Evolutionary conservation across 345 rosid genomes (phyloP), one percentile per base, ranked within the genome.

Genomic region (Sonneratia caseolaris): DNA sequence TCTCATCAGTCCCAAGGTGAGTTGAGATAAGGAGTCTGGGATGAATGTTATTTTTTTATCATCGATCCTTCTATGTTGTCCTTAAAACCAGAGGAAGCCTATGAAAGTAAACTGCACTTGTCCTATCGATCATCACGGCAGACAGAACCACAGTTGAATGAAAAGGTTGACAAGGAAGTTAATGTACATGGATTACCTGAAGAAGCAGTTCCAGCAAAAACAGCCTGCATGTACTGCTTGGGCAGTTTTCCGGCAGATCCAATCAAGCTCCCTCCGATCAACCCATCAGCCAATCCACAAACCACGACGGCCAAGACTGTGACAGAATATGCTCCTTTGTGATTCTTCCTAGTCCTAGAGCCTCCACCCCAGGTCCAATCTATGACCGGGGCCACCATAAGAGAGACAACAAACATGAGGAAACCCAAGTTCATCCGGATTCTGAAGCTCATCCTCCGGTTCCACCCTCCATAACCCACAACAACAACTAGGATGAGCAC

Each of bases 201-300:
- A 80, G 97, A 92, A 72, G 96, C 97, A 71, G 96, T 95, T 72
- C 97, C 97, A 13, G 97, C 93, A 57, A 92, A 95, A 69, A 92
- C 87, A 27, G 97, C 99, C 76, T 95, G 99, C 97, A 95, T 95
- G 70, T 89, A 95, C 76, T 84, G 80, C 77, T 83, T 92, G 12
- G 97, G 99, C 70, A 95, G 91, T 78, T 86, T 90, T 71, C 93
- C 97, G 0, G 93, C 96, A 35, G 85, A 89, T 71, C 97, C 97
- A 53, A 92, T 82, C 80, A 95, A 77, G 81, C 96, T 90, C 76
- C 96, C 97, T 65, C 82, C 97, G 16, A 88, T 86, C 84, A 95
- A 70, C 8, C 97, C 99, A 81, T 91, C 99, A 22, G 96, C 97
- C 74, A 88, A 71, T 76, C 97, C 99, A 67, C 97, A 91, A 11